Evolutionary conservation across 176 grass and related monocot genomes (phyloP).

Genomic region (Cenchrus americanus): DNA sequence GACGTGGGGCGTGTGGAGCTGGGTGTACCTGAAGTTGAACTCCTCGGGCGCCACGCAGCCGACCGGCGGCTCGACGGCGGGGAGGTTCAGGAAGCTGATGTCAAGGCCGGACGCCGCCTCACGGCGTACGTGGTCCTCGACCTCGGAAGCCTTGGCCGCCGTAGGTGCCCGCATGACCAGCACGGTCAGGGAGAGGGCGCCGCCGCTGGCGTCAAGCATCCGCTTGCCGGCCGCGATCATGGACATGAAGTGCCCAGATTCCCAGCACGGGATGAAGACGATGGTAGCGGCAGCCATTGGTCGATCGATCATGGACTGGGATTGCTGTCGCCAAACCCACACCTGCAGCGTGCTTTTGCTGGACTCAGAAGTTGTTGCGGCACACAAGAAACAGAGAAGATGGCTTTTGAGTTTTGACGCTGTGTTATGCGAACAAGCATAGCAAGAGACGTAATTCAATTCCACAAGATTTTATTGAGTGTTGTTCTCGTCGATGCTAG

Average conservation of each 20-base stretch:
- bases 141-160: not conserved
- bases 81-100: slow-evolving; percentile 45
- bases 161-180: slow-evolving; percentile 33
- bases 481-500: not conserved
- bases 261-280: slow-evolving; percentile 28
- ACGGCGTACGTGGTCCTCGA: slow-evolving; percentile 15
- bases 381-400: not conserved
- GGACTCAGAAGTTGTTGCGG: not conserved
- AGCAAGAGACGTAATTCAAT: not conserved
- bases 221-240: slow-evolving; percentile 52
- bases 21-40: slow-evolving; percentile 16
- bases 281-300: slow-evolving; percentile 18
- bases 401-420: not conserved
- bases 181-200: slow-evolving; percentile 37
- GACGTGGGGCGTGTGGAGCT: slow-evolving; percentile 23
- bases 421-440: not conserved
- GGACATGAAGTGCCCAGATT: slow-evolving; percentile 52
- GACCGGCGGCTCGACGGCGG: slow-evolving; percentile 2
- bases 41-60: not conserved
- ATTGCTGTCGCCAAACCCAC: not conserved
- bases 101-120: slow-evolving; percentile 4
- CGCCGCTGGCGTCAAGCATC: slow-evolving; percentile 21
- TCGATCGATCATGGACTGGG: not conserved
- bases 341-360: not conserved
- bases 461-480: not conserved